Percentiles rank a stretch among this genome's conserved stretches.
These are phyloP conservation scores for Hemileccinum impolitum DNA, from an alignment of 768 basidiomycete species.

Conservation along the genomic window DNA sequence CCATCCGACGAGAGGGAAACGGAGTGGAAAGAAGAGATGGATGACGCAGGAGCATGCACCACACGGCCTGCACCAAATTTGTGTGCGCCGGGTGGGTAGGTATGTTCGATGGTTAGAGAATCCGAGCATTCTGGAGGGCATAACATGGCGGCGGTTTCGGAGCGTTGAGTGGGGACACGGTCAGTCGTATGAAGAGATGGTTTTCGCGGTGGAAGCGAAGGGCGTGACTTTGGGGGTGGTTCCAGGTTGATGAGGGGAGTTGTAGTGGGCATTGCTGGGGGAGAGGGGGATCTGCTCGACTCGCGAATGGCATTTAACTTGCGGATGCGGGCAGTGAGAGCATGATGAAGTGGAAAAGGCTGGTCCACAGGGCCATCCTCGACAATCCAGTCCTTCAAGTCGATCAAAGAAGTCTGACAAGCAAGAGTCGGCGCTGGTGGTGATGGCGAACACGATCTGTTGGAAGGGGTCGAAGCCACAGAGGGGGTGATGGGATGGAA, in stretches of 20 bases:
- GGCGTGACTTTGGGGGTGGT: slow-evolving; percentile 46
- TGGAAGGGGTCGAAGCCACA: slow-evolving; percentile 24
- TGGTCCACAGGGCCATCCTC: slow-evolving; percentile 50
- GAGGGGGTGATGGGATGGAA: slow-evolving; percentile 42
- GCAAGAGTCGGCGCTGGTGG: slow-evolving; percentile 39
- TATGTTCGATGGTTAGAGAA: slow-evolving; percentile 55
- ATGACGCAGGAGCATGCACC: slow-evolving; percentile 61
- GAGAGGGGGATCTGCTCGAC: slow-evolving; percentile 25
- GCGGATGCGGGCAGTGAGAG: slow-evolving; percentile 4
- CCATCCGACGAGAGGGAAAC: slow-evolving; percentile 73
- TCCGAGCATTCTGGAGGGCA: slow-evolving; percentile 39
- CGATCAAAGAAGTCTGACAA: slow-evolving; percentile 60
- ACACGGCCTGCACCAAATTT: slow-evolving; percentile 32
- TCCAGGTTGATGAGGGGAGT: slow-evolving; percentile 57
- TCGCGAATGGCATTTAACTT: slow-evolving; percentile 18
- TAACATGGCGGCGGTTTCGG: slow-evolving; percentile 16
- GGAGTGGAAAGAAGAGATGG: slow-evolving; percentile 80
- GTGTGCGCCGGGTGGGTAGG: slow-evolving; percentile 46
- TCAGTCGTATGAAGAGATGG: slow-evolving; percentile 50
- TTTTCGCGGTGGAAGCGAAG: slow-evolving; percentile 67
- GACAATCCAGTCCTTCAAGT: slow-evolving; percentile 71
- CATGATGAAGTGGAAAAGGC: slow-evolving; percentile 10
- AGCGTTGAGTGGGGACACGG: slow-evolving; percentile 32
- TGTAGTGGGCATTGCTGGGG: slow-evolving; percentile 6
- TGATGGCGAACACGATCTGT: slow-evolving; percentile 41